Base-by-base conservation (phyloP, 2,329 filamentous ascomycete species). In the Aspergillus fijiensis region DNA sequence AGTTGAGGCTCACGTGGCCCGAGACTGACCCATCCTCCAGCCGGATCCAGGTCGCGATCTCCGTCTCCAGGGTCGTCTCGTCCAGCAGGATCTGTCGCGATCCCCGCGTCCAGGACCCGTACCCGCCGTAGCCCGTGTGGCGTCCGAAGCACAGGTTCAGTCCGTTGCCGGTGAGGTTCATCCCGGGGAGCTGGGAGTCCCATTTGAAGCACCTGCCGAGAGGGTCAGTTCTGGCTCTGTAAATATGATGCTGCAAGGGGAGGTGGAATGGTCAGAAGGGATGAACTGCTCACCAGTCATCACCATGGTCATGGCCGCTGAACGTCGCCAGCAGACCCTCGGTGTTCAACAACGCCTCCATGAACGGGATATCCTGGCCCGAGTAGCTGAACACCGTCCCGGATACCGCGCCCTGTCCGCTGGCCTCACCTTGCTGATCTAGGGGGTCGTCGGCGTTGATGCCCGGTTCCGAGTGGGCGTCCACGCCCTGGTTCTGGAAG, bases 91-190 rank as follows among this genome's bases (percentile, higher is more conserved):
- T 74, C 65, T 88, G 83, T 1, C 86, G 78, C 4, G 81, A 80
- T 1, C 88, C 88, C 0, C 88, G 82, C 10, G 82, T 81, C 84
- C 84, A 89, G 50, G 79, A 78, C 0, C 87, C 86, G 65, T 91
- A 91, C 0, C 89, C 88, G 0, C 88, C 89, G 58, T 90, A 90
- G 0, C 89, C 88, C 0, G 85, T 83, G 65, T 88, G 87, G 64
- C 89, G 84, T 5, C 86, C 86, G 64, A 85, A 85, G 67, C 88
- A 89, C 65, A 82, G 60, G 49, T 74, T 70, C 5, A 79, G 55
- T 1, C 80, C 80, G 58, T 79, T 81, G 0, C 80, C 82, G 0
- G 71, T 72, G 2, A 75, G 27, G 19, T 69, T 70, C 49, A 69
- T 71, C 12, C 64, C 65, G 1, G 72, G 65, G 3, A 76, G 68